Evolutionary conservation across 805 yeast species (phyloP).

Genomic region (Wickerhamomyces sydowiorum): DNA sequence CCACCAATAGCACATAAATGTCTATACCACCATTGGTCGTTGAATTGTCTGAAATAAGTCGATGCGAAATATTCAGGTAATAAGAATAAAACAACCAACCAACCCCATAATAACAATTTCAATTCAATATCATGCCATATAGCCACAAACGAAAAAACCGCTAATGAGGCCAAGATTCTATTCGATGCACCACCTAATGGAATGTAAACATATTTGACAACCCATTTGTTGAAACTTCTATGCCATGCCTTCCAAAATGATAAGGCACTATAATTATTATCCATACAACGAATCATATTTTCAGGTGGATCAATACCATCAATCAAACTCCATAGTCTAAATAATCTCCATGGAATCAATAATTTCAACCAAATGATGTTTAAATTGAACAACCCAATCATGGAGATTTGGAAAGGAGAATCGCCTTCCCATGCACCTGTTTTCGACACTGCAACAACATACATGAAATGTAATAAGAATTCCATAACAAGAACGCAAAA

Average conservation of each 20-base stretch:
- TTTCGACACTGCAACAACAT: constrained; percentile 90
- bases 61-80: constrained; percentile 79
- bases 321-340: constrained; percentile 86
- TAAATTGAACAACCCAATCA: constrained; percentile 88
- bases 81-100: constrained; percentile 83
- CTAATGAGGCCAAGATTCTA: constrained; percentile 68
- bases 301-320: constrained; percentile 97
- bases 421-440: constrained; percentile 86
- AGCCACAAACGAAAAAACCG: constrained; percentile 93
- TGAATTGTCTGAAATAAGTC: constrained; percentile 30
- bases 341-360: constrained; percentile 92
- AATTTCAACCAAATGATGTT: constrained; percentile 91
- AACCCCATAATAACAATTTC: constrained; percentile 87
- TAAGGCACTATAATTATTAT: constrained; percentile 85
- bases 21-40: constrained; percentile 61
- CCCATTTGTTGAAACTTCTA: constrained; percentile 88
- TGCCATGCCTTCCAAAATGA: constrained; percentile 99
- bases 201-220: constrained; percentile 78
- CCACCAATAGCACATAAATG: constrained; percentile 84
- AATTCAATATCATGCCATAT: constrained; percentile 97
- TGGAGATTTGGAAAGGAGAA: constrained; percentile 87
- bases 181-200: constrained; percentile 83
- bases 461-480: constrained; percentile 75
- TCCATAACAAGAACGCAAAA: constrained; percentile 87
- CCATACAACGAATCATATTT: constrained; percentile 94